Percentiles rank a stretch among this genome's conserved stretches.
phyloP scores from a whole-genome alignment of 1,284 basidiomycete species.

The Tilletiopsis washingtonensis region DNA sequence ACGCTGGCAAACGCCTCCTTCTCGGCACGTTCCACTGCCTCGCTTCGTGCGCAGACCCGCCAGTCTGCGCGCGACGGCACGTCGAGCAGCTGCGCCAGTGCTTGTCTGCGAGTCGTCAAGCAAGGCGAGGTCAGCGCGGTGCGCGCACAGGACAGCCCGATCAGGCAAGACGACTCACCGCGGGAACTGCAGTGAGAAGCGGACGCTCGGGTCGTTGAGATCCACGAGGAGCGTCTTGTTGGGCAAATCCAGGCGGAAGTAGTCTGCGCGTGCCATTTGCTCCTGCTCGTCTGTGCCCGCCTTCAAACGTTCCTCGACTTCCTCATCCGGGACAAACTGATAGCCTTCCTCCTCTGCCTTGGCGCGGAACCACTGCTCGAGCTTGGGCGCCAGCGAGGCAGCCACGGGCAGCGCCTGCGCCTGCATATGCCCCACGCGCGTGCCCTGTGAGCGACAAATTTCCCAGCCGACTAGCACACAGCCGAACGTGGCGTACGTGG shows the following conservation, averaged over 20 bases:
- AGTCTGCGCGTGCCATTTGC: slow-evolving; percentile 9
- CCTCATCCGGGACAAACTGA: slow-evolving; percentile 9
- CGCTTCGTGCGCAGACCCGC: slow-evolving; percentile 17
- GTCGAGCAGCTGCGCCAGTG: slow-evolving; percentile 20
- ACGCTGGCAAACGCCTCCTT: slow-evolving; percentile 14
- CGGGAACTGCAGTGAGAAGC: neutral
- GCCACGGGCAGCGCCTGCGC: slow-evolving; percentile 31
- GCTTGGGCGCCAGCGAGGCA: neutral
- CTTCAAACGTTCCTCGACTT: no score
- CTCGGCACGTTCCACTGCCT: slow-evolving; percentile 15
- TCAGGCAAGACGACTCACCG: slow-evolving; percentile 9
- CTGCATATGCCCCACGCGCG: slow-evolving; percentile 34
- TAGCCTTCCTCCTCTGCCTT: slow-evolving; percentile 7
- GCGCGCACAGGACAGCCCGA: slow-evolving; percentile 5
- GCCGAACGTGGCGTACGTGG: slow-evolving; percentile 12
- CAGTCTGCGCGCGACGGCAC: slow-evolving; percentile 34
- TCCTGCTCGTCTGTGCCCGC: neutral
- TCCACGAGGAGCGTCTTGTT: slow-evolving; percentile 1
- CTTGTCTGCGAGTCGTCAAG: slow-evolving; percentile 7
- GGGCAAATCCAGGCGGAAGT: slow-evolving; percentile 15
- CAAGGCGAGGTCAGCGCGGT: slow-evolving; percentile 9
- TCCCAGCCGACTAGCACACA: slow-evolving; percentile 17
- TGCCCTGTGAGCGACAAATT: slow-evolving; percentile 13
- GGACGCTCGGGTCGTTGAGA: slow-evolving; percentile 1
- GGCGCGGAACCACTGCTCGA: slow-evolving; percentile 10